Evolutionary conservation across 345 rosid genomes (phyloP).

Genomic region (Lumnitzera littorea): DNA sequence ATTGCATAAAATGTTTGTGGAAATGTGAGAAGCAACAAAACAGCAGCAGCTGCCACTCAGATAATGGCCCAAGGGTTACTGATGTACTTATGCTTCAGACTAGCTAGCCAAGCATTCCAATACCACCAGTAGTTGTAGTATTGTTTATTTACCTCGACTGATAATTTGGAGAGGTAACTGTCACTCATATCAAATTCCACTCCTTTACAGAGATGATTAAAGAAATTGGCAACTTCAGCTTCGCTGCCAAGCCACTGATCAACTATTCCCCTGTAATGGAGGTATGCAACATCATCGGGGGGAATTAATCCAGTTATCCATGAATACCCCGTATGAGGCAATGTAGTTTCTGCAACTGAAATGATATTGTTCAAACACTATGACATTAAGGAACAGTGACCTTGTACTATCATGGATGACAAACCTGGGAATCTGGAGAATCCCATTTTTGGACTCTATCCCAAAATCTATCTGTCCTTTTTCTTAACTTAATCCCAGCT

Average conservation of each 20-base stretch:
- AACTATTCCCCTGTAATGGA: conserved; percentile 62
- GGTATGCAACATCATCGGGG: conserved; percentile 77
- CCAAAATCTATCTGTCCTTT: conserved; percentile 82
- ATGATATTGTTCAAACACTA: conserved; percentile 81
- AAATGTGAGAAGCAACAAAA: conserved; percentile 58
- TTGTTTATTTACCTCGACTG: conserved; percentile 46
- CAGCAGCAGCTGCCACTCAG: conserved; percentile 61
- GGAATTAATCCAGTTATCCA: conserved; percentile 86
- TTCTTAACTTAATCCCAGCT: conserved; percentile 72
- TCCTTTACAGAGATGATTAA: conserved; percentile 78
- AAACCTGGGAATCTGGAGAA: conserved; percentile 59
- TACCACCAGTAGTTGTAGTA: conserved; percentile 65
- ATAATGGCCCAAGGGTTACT: conserved; percentile 78
- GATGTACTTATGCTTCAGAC: conserved; percentile 70
- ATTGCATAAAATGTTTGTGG: conserved; percentile 62
- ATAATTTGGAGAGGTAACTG: conserved; percentile 58
- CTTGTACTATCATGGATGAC: conserved; percentile 85
- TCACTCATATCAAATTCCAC: conserved; percentile 69
- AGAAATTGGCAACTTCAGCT: conserved; percentile 73
- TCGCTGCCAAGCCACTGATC: conserved; percentile 94
- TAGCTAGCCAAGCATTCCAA: conserved; percentile 66
- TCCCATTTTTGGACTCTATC: conserved; percentile 66
- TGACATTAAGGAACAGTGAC: conserved; percentile 79
- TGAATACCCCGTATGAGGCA: conserved; percentile 72
- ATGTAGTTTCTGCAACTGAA: conserved; percentile 66